Evolutionary conservation across 2,329 filamentous ascomycete species (phyloP).

Genomic region (Aureobasidium namibiae): DNA sequence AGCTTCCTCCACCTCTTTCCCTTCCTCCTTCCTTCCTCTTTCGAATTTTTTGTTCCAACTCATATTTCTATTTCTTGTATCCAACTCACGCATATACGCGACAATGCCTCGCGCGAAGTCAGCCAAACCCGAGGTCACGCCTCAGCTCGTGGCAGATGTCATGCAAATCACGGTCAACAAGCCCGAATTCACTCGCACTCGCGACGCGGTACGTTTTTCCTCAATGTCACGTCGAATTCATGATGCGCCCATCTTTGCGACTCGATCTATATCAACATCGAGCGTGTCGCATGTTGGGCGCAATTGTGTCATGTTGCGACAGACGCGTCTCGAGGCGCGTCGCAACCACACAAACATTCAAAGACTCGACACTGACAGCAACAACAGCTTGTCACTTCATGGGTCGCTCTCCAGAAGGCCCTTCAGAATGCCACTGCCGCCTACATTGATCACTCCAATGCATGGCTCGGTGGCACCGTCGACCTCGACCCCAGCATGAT

Average conservation of each 20-base stretch:
- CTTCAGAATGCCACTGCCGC: slow-evolving; percentile 73
- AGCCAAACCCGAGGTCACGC: slow-evolving; percentile 2
- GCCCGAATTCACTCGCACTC: slow-evolving; percentile 69
- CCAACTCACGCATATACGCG: not conserved
- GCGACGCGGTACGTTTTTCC: slow-evolving; percentile 63
- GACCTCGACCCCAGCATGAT: slow-evolving; percentile 21
- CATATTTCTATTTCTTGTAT: not conserved
- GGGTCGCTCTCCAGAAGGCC: slow-evolving; percentile 69
- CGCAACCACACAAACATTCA: slow-evolving; percentile 4
- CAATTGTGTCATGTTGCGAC: slow-evolving; percentile 6
- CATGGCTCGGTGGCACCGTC: slow-evolving; percentile 54
- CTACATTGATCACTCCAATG: slow-evolving; percentile 82
- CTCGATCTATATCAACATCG: slow-evolving; percentile 9
- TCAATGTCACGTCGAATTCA: not conserved
- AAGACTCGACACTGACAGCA: slow-evolving; percentile 30
- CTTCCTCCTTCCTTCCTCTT: not conserved
- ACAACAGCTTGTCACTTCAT: slow-evolving; percentile 62
- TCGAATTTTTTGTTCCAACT: not conserved
- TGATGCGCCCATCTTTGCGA: slow-evolving; percentile 15
- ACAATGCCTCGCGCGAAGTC: slow-evolving; percentile 13
- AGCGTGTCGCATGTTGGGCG: slow-evolving; percentile 4
- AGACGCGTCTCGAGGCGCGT: slow-evolving; percentile 15
- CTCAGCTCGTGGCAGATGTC: slow-evolving; percentile 1
- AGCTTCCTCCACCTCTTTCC: not conserved
- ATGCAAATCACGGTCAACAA: slow-evolving; percentile 17